Base-by-base conservation (phyloP, 2,329 filamentous ascomycete species). In the Colletotrichum sp. region DNA sequence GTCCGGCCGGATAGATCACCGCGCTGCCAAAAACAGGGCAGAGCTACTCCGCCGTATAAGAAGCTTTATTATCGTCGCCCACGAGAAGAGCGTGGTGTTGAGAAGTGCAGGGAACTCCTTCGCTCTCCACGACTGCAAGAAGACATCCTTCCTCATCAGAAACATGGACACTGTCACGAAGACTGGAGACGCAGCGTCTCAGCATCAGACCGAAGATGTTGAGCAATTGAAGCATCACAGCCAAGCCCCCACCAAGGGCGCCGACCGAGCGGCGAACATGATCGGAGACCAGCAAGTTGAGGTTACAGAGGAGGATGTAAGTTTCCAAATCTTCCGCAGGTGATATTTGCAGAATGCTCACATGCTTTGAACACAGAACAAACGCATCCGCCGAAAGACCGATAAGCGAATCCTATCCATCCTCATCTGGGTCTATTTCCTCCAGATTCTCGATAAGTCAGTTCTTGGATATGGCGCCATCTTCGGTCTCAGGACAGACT, bases 391-490 rank as follows among this genome's bases (percentile, higher is more conserved):
- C 30, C 87, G 86, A 57, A 93, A 93, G 82, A 93, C 91, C 1
- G 92, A 94, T 80, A 87, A 86, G 65, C 86, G 87, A 32, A 91
- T 94, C 71, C 85, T 94, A 2, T 79, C 81, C 5, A 87, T 91
- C 65, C 85, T 91, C 1, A 80, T 90, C 64, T 91, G 89, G 89
- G 88, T 91, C n/a, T 91, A 91, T 80, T 91, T 91, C 79, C 84
- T 92, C 15, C 89, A 91, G 77, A 84, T 91, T 43, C 85, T 92
- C n/a, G 90, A 92, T 82, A 92, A 92, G 81, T 85, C 87, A 1
- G 88, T 91, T 0, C 85, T 92, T 1, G 90, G 90, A 12, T 92
- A 90, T 72, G 89, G 88, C 43, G 89, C 90, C n/a, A 87, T 90
- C 8, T 92, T 90, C 76, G 89, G 89, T 24, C 81, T 92, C 6